Conservation (phyloP, 257 asterid genomes). For the Haberlea rhodopensis region DNA sequence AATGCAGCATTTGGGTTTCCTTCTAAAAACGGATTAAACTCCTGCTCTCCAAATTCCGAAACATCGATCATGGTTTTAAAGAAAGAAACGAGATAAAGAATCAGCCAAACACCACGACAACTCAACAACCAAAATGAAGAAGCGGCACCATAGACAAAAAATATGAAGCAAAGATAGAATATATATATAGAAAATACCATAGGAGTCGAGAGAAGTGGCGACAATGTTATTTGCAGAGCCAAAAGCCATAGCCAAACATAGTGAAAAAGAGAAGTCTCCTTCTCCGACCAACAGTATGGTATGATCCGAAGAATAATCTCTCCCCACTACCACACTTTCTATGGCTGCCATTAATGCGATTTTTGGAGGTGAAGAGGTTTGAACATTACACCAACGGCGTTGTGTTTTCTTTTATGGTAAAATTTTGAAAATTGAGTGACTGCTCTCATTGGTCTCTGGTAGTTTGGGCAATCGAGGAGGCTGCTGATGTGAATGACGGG, state of each 20-base stretch:
- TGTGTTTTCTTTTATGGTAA: background rate
- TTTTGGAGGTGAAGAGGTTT: background rate
- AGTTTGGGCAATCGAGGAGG: too few relatives aligned
- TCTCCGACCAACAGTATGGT: slow-evolving; percentile 57
- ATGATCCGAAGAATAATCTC: slow-evolving; percentile 44
- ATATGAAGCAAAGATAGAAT: too few relatives aligned
- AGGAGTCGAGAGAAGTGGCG: slow-evolving; percentile 57
- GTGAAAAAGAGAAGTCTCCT: slow-evolving; percentile 63
- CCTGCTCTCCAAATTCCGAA: background rate
- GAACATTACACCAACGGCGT: background rate
- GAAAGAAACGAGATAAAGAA: background rate
- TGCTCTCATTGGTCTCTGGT: too few relatives aligned
- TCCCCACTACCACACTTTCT: background rate
- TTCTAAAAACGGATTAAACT: background rate
- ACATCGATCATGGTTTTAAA: background rate
- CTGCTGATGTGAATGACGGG: too few relatives aligned
- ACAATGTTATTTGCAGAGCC: slow-evolving; percentile 52
- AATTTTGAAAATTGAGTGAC: background rate
- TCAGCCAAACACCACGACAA: background rate
- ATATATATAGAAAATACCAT: slow-evolving; percentile 45
- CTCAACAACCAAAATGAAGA: too few relatives aligned
- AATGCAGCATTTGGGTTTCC: background rate
- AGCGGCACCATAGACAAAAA: too few relatives aligned
- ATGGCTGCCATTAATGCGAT: background rate
- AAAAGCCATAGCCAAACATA: slow-evolving; percentile 41